These are phyloP conservation scores for Serendipita sp. DNA, from an alignment of 1,284 basidiomycete species.

Conservation along the genomic window DNA sequence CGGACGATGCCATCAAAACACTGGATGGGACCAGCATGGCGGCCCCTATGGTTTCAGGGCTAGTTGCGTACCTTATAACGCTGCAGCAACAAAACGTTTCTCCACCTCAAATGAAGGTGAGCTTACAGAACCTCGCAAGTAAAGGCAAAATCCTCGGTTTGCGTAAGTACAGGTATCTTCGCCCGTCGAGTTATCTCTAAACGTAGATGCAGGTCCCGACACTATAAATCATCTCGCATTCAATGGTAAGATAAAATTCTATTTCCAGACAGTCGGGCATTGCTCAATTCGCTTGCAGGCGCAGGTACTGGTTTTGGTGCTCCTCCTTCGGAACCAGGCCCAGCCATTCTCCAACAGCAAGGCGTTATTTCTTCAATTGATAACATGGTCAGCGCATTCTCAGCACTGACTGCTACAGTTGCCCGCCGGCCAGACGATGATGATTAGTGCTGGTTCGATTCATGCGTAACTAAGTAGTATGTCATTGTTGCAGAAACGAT, in stretches of 20 bases:
- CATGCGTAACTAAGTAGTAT: not conserved
- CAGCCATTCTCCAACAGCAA: not conserved
- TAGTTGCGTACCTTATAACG: slow-evolving; percentile 24
- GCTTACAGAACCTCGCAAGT: not conserved
- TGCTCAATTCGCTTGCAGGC: not conserved
- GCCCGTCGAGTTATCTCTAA: not conserved
- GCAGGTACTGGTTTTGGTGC: not conserved
- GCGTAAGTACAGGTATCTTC: not conserved
- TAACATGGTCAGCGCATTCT: not conserved
- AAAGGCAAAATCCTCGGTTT: not conserved
- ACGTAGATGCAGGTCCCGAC: not conserved
- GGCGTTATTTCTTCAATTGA: not conserved
- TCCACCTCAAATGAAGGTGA: slow-evolving; percentile 19
- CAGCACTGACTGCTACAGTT: not conserved
- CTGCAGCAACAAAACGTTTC: slow-evolving; percentile 18
- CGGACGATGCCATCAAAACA: not conserved
- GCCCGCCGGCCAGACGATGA: too few species aligned
- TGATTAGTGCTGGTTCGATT: not conserved
- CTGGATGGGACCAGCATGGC: slow-evolving; percentile 14
- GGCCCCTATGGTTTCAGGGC: slow-evolving; percentile 23
- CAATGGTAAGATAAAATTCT: slow-evolving; percentile 2
- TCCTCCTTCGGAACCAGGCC: not conserved
- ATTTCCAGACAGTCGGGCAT: not conserved
- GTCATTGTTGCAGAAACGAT: not conserved
- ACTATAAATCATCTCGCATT: not conserved